Evolutionary conservation across 83 land plant species (phyloP), one percentile per base, ranked within the genome.

Genomic region (Isoetes engelmannii): DNA sequence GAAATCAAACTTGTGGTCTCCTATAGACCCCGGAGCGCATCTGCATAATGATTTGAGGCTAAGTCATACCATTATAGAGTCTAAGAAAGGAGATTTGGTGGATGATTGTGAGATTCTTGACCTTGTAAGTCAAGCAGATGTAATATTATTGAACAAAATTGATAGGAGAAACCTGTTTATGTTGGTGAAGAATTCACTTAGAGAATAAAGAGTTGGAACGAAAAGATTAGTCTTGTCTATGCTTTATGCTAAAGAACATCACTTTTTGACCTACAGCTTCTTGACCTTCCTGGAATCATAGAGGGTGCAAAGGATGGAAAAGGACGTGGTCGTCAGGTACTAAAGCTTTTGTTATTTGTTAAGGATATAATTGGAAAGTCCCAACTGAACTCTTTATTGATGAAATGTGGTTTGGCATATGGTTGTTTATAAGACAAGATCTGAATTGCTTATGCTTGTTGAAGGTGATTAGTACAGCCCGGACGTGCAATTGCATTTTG

Each of bases 281-380:
- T 95, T 76, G 99, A 95, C 83, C 94, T 95, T 46, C 99, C 99
- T 56, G 99, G 99, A 56, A 95, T 95, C 58, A 95, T 95, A 75
- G 99, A 95, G 74, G 99, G 99, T 76, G 99, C 99, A 54, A 95
- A 95, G 70, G 99, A 95, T 81, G 99, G 99, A 37, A 95, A 95
- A 73, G 99, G 99, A 57, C 92, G 99, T 84, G 99, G 99, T 69
- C 88, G 99, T 48, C 99, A 95, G 99, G 99, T 88, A 83, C 15
- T 51, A 51, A 51, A 3, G n/a, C 54, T 51, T 51, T 10, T 51
- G 15, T 0, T 10, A n/a, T 51, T 1, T 12, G 54, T 51, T 51
- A 51, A 10, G 15, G 54, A 51, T 10, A 10, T 51, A n/a, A n/a
- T 12, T 51, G 12, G 54, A 51, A n/a, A 51, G 12, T 15, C 3